Percentiles rank a stretch among this genome's conserved stretches.
phyloP scores from a whole-genome alignment of 768 basidiomycete genomes.

The Daedaleopsis nitida region DNA sequence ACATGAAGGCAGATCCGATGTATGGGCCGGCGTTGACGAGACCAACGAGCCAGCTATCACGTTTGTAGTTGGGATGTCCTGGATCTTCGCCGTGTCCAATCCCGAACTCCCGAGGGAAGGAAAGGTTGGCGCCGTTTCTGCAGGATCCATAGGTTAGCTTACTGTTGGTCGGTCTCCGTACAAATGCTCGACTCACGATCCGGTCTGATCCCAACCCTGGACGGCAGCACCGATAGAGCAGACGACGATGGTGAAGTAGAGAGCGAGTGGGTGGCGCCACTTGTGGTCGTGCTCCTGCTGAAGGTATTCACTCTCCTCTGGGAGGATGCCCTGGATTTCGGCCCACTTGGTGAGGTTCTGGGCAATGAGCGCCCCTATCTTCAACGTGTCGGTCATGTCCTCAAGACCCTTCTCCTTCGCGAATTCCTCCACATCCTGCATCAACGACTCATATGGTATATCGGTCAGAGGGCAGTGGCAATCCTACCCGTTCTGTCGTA shows the following conservation, averaged over 20 bases:
- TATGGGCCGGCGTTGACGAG: constrained; percentile 67
- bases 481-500: too few species aligned
- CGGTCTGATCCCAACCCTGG: constrained; percentile 43
- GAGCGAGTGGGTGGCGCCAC: constrained; percentile 47
- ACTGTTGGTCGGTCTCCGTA: constrained; percentile 6
- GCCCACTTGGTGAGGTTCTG: constrained; percentile 57
- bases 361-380: constrained; percentile 72
- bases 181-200: constrained; percentile 21
- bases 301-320: constrained; percentile 42
- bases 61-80: constrained; percentile 2
- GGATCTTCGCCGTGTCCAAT: constrained; percentile 31
- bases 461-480: too few species aligned
- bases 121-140: constrained; percentile 56
- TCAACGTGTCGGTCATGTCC: constrained; percentile 41
- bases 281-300: constrained; percentile 44
- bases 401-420: constrained; percentile 42
- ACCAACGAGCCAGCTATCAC: constrained; percentile 73
- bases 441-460: too few species aligned
- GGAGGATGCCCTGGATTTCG: constrained; percentile 15
- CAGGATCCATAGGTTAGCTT: constrained; percentile 43
- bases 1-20: constrained; percentile 32
- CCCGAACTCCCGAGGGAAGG: constrained; percentile 55
- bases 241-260: constrained; percentile 51
- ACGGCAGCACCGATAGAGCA: constrained; percentile 77
- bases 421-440: constrained; percentile 54